Evolutionary conservation across 2,329 filamentous ascomycete species (phyloP).

Genomic region (Orbilia blumenaviensis): DNA sequence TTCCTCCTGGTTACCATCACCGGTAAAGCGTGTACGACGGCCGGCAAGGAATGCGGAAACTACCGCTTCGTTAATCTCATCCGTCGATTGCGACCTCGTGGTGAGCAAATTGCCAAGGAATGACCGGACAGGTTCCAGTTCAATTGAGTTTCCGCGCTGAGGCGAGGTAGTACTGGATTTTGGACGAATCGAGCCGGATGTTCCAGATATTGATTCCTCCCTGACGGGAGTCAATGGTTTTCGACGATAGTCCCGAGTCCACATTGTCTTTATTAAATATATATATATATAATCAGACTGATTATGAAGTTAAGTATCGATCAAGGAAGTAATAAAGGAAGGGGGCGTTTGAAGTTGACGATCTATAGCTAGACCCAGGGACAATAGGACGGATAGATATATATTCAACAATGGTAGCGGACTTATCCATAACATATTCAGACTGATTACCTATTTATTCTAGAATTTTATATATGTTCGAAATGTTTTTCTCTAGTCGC

Average conservation of each 20-base stretch:
- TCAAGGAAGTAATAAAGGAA: too few species aligned
- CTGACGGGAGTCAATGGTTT: conserved; percentile 32
- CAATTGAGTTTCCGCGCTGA: neutral
- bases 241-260: neutral
- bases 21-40: neutral
- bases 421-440: too few species aligned
- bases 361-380: too few species aligned
- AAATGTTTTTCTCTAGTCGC: too few species aligned
- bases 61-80: neutral
- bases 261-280: conserved; percentile 19
- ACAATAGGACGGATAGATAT: too few species aligned
- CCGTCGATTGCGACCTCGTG: neutral
- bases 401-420: too few species aligned
- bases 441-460: too few species aligned
- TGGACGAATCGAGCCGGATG: neutral
- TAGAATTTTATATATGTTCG: too few species aligned
- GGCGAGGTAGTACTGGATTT: neutral
- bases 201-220: conserved; percentile 38
- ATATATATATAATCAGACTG: neutral
- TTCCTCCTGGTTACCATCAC: neutral
- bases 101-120: neutral
- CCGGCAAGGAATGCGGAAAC: neutral
- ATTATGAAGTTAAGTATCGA: too few species aligned
- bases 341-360: too few species aligned
- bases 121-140: neutral